Base-by-base conservation (phyloP, 2,329 filamentous ascomycete species). In the Ceratocystis colombiana region DNA sequence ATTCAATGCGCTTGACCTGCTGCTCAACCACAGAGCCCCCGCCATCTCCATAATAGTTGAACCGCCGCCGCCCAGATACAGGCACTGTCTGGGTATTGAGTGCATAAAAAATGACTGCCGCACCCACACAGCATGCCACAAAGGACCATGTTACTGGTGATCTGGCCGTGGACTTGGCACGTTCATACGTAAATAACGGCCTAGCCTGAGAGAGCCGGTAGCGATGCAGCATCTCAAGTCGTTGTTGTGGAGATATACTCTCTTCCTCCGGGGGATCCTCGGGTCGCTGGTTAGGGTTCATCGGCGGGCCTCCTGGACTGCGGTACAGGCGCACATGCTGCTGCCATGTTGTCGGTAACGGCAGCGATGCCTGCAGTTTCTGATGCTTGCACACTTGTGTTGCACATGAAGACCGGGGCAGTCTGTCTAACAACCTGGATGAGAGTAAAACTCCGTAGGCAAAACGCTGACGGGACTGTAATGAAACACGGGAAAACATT, bases 81-180 rank as follows among this genome's bases (percentile, higher is more conserved):
- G 88, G 88, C 15, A 92, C 88, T 41, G 81, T 82, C 74, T 93
- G 86, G 53, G 89, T 77, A 72, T 91, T 87, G 72, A 77, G 79
- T 66, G 85, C 77, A 77, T 90, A 91, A 73, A 90, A 85, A 7
- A 73, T 72, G 1, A 79, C 71, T 3, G 80, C 82, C 55, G 75
- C 77, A n/a, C 74, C 71, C 17, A 77, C 73, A 33, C 77, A 76
- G 15, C 77, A 68, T 0, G 76, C 69, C 17, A 79, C 72, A 15
- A 82, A 74, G 33, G 76, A 71, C 66, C 75, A 74, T 57, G 77
- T 77, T 64, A 71, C 74, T 28, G 74, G 74, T 67, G 74, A 75
- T 46, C 74, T 73, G 30, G 72, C 66, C 55, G 76, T 69, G 3
- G 71, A 71, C 59, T 69, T 65, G 15, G 79, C 61, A n/a, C 75